A percentile compares a stretch with the other conserved stretches of the same genome.
phyloP scores from a whole-genome alignment of 352 stramenopile genomes.

The Pythium periplocum region DNA sequence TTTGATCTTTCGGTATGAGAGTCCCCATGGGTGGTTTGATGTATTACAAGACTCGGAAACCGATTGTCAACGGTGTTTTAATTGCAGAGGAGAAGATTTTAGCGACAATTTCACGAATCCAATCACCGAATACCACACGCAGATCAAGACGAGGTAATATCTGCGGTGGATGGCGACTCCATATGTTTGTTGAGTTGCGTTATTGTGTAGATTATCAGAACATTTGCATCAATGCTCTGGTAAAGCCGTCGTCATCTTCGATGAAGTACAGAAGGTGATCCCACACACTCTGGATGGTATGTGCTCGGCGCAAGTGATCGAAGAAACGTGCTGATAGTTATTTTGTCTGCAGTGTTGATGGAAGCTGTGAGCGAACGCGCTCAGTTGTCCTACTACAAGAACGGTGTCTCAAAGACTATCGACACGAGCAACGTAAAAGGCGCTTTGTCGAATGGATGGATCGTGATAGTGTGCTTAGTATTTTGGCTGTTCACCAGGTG shows the following conservation, averaged over 20 bases:
- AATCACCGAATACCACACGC: slow-evolving; percentile 75
- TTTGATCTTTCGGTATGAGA: slow-evolving; percentile 56
- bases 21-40: no score
- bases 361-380: slow-evolving; percentile 65
- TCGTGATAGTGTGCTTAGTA: not conserved
- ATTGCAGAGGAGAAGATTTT: slow-evolving; percentile 74
- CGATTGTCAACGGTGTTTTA: not conserved
- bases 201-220: slow-evolving; percentile 18
- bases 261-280: slow-evolving; percentile 91
- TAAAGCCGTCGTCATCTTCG: slow-evolving; percentile 87
- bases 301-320: not conserved
- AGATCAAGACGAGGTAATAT: slow-evolving; percentile 71
- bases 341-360: slow-evolving; percentile 47
- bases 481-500: slow-evolving; percentile 28
- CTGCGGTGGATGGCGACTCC: no score
- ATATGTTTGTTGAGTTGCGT: no score
- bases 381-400: slow-evolving; percentile 74
- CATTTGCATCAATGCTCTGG: slow-evolving; percentile 78
- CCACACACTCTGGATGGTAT: slow-evolving; percentile 85
- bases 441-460: no score
- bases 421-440: slow-evolving; percentile 64
- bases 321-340: slow-evolving; percentile 1
- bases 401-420: slow-evolving; percentile 50
- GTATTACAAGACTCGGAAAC: no score
- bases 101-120: slow-evolving; percentile 80